Conservation (phyloP, 129 eudicot species). For the Solidago caesia region DNA sequence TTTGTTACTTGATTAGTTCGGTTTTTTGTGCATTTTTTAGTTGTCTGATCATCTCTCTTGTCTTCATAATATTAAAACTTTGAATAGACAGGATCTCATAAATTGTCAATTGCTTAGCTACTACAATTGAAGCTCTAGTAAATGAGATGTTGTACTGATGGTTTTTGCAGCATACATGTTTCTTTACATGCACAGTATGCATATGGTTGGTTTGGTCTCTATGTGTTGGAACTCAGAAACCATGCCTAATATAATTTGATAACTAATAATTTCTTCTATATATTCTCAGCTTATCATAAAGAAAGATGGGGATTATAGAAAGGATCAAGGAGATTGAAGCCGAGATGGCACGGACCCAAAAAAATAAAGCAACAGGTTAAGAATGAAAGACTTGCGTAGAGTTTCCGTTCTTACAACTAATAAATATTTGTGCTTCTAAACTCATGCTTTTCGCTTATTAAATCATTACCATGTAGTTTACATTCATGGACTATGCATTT, state of each 20-base stretch:
- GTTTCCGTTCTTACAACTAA: slow-evolving; percentile 8
- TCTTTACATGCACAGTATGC: not conserved
- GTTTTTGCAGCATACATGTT: not conserved
- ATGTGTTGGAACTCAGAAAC: slow-evolving; percentile 7
- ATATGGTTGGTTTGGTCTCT: slow-evolving; percentile 1
- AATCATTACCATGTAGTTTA: not conserved
- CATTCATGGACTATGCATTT: not conserved
- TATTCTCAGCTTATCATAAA: slow-evolving; percentile 30
- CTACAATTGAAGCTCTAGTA: not conserved
- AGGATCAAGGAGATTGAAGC: slow-evolving; percentile 96
- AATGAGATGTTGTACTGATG: not conserved
- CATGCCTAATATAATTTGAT: slow-evolving; percentile 12
- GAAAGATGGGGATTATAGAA: slow-evolving; percentile 89
- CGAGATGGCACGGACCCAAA: slow-evolving; percentile 99
- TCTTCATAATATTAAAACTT: not conserved
- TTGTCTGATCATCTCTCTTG: not conserved
- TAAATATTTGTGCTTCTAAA: not conserved
- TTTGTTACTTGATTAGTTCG: too few species aligned
- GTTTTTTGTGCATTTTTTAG: too few species aligned
- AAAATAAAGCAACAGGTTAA: slow-evolving; percentile 94
- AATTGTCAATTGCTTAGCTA: not conserved
- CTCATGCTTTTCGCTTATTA: too few species aligned
- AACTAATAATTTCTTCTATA: slow-evolving; percentile 7
- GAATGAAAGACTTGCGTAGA: slow-evolving; percentile 19
- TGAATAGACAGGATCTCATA: not conserved